Evolutionary conservation across 805 yeast species (phyloP), one percentile per base, ranked within the genome.

Genomic region (Candida maesae): DNA sequence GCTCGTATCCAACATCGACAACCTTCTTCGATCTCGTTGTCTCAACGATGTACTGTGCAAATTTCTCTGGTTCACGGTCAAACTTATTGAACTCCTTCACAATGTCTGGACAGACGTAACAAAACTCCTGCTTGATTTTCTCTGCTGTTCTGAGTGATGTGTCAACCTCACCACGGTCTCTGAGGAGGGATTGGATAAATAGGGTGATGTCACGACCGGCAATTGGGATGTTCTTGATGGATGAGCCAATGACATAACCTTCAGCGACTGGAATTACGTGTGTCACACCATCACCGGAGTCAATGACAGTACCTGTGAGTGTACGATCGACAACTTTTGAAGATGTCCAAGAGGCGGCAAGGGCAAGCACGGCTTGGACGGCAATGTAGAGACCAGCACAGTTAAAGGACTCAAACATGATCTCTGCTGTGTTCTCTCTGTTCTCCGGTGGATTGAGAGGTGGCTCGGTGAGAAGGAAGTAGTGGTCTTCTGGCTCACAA

Each of bases 371-470:
- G 0, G 99, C 99, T 70, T 93, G 99, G 13, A 93, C 99, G 12
- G 99, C 99, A 59, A 93, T 93, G 67, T 93, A 93, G 47, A 93
- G 72, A 45, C 99, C 99, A 14, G 98, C 98, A 68, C 99, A 93
- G 64, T 93, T 93, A 75, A 93, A 93, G 15, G 95, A 81, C 69
- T 93, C 99, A 68, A 93, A 93, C 95, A 93, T 93, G 60, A 93
- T 93, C 64, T 93, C 99, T 11, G 99, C 99, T 1, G 96, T 89
- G 63, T 87, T 88, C 64, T 93, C 99, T 69, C 99, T 85, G 66
- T 93, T 93, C 70, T 93, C 99, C 6, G 99, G 99, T n/a, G 99
- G 97, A 60, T 93, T 93, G 52, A 93, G 76, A 17, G 99, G 99
- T 10, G 99, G 99, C 68, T 93, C 99, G 38, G 99, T 93, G 44